A percentile compares a stretch with the other conserved stretches of the same genome.
Conservation (phyloP, 2,329 filamentous ascomycete species). For the Dendrostoma leiphaemia region DNA sequence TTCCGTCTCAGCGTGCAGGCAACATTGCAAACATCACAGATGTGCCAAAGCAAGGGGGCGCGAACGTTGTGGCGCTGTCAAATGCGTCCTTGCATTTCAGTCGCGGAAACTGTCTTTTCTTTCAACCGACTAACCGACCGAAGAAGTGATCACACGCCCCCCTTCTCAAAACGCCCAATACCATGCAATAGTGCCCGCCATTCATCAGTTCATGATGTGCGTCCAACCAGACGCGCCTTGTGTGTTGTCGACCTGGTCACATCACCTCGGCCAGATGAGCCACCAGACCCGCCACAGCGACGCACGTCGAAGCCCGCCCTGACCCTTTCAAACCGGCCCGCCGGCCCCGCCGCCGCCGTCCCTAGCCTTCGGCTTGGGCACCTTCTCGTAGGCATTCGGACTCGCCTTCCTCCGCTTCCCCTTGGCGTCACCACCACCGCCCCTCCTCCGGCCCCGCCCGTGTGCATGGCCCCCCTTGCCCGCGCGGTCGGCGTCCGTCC, state of each 20-base stretch:
- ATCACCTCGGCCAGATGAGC: not conserved
- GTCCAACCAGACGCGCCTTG: not conserved
- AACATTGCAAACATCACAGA: no score
- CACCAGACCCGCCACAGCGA: no score
- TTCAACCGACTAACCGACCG: not conserved
- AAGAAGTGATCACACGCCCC: not conserved
- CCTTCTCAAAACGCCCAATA: not conserved
- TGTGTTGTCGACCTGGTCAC: not conserved
- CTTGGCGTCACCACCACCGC: not conserved
- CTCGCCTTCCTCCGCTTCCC: conserved; percentile 16
- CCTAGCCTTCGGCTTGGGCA: conserved; percentile 17
- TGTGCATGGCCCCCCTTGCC: conserved; percentile 11
- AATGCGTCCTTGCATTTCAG: no score
- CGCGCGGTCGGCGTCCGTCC: conserved; percentile 3
- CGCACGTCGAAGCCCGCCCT: no score
- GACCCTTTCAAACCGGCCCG: conserved; percentile 6
- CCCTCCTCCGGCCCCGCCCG: conserved; percentile 10
- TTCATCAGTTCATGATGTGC: not conserved
- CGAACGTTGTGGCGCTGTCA: no score
- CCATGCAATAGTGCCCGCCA: not conserved
- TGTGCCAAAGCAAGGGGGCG: no score
- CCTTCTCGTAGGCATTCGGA: conserved; percentile 20
- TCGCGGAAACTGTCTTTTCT: no score
- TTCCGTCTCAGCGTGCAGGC: no score
- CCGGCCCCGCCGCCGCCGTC: conserved; percentile 8